Evolutionary conservation across 768 basidiomycete genomes (phyloP), one percentile per base, ranked within the genome.

Genomic region (Candolleomyces efflorescens): DNA sequence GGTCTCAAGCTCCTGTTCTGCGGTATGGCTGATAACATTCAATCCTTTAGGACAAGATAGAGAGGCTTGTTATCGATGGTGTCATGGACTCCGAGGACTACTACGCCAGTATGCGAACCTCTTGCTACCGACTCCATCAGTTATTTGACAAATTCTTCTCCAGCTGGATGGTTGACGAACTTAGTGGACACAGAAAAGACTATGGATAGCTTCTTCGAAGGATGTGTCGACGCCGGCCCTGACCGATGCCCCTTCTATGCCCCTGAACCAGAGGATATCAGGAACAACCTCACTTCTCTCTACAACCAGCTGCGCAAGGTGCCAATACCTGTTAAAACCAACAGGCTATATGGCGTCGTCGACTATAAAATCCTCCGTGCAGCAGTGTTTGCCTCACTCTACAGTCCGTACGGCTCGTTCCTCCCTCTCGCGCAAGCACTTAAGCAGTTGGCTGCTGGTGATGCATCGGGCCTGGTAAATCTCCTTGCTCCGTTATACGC

Each of bases 31-130:
- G 7, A 11, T 24, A 12, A 23, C 20, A 54, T 20, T 12, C 4
- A 51, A 13, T 32, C n/a, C 26, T 5, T 59, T 41, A 77, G 72
- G 71, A 75, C 52, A 73, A 74, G 41, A 63, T 77, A 20, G 74
- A 71, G 51, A 70, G 75, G 11, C 10, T 77, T 17, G 64, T 75
- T 6, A 67, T 77, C 20, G 77, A 78, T 47, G 75, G 75, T 18
- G 75, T 77, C n/a, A 68, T 71, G 20, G 76, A 78, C 44, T 62
- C 72, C 1, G 72, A 76, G 27, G 64, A 76, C 48, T 78, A 76
- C 55, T 79, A 73, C 54, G 60, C 68, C 12, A 67, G 76, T 75
- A 58, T 39, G 66, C 54, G 23, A 23, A 32, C 32, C 17, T 13
- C 45, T 17, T 18, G 23, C 15, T 12, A 47, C 49, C 26, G 18